A percentile compares a stretch with the other conserved stretches of the same genome.
These are phyloP conservation scores for Microbotryum scabiosae DNA, from an alignment of 1,284 basidiomycete species.

Conservation along the genomic window DNA sequence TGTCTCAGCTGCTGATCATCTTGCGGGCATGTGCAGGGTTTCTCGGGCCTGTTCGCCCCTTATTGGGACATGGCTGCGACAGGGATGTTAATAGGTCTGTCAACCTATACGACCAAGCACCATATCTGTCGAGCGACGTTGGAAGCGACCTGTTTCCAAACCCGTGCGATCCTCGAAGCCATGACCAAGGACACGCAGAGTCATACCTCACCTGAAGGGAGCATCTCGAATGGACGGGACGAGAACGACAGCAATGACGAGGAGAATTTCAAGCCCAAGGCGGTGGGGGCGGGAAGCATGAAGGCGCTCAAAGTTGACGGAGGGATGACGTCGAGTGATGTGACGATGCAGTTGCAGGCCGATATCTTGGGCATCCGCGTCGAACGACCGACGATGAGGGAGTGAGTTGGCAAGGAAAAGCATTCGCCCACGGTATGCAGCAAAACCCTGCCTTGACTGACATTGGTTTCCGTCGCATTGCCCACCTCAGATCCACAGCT, in stretches of 20 bases:
- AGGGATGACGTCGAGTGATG: conserved; percentile 45
- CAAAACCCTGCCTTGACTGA: background rate
- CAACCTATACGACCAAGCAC: conserved; percentile 83
- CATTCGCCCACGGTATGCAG: background rate
- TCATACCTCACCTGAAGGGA: background rate
- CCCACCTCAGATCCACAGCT: conserved; percentile 65
- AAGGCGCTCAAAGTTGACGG: conserved; percentile 34
- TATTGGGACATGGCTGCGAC: conserved; percentile 78
- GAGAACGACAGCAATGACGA: background rate
- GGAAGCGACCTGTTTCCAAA: conserved; percentile 73
- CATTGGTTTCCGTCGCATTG: background rate
- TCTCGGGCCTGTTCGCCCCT: conserved; percentile 42
- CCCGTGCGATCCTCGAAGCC: conserved; percentile 85
- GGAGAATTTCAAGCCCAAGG: background rate
- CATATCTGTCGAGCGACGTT: conserved; percentile 75
- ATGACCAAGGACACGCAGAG: conserved; percentile 70
- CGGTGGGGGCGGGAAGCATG: conserved; percentile 6
- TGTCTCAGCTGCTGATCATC: conserved; percentile 19
- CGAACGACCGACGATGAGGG: conserved; percentile 88
- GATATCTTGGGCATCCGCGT: conserved; percentile 89
- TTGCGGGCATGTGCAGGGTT: conserved; percentile 36
- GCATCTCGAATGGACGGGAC: background rate
- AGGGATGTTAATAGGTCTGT: conserved; percentile 74
- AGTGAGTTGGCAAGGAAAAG: conserved; percentile 50
- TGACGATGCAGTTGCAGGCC: conserved; percentile 85